Evolutionary conservation across 768 basidiomycete genomes (phyloP).

Genomic region (Suillus variegatus): DNA sequence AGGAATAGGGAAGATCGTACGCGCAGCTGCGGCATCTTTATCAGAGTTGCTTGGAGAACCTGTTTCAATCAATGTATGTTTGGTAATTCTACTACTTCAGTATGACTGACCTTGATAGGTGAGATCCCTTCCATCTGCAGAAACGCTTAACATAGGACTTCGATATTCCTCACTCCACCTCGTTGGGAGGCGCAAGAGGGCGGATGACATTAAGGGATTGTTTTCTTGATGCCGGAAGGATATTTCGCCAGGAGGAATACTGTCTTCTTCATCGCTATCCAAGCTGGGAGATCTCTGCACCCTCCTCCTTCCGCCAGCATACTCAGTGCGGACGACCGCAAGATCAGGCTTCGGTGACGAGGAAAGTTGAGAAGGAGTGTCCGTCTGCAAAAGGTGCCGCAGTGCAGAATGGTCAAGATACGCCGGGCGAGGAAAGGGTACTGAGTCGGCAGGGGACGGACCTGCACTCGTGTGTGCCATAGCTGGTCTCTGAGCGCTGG

Average conservation of each 20-base stretch:
- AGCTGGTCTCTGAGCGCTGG: constrained; percentile 25
- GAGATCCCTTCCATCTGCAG: constrained; percentile 72
- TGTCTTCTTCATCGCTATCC: constrained; percentile 73
- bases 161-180: constrained; percentile 78
- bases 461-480: constrained; percentile 27
- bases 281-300: constrained; percentile 41
- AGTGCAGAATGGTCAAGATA: constrained; percentile 80
- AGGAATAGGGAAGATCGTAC: constrained; percentile 78
- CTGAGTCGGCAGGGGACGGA: constrained; percentile 30
- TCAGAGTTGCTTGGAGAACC: constrained; percentile 62
- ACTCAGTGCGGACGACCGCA: constrained; percentile 21
- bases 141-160: constrained; percentile 58
- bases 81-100: constrained; percentile 4
- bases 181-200: constrained; percentile 64
- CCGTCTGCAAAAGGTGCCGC: constrained; percentile 66
- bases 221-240: constrained; percentile 23
- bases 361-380: constrained; percentile 37
- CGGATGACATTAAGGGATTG: constrained; percentile 29
- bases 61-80: constrained; percentile 21
- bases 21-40: constrained; percentile 82
- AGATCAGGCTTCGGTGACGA: constrained; percentile 41
- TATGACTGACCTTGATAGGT: constrained; percentile 59
- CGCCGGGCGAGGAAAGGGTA: constrained; percentile 61
- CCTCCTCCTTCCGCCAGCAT: constrained; percentile 18
- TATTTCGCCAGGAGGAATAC: constrained; percentile 48